A percentile compares a stretch with the other conserved stretches of the same genome.
phyloP scores from a whole-genome alignment of 1,139 yeast species.

The Candida sp. region DNA sequence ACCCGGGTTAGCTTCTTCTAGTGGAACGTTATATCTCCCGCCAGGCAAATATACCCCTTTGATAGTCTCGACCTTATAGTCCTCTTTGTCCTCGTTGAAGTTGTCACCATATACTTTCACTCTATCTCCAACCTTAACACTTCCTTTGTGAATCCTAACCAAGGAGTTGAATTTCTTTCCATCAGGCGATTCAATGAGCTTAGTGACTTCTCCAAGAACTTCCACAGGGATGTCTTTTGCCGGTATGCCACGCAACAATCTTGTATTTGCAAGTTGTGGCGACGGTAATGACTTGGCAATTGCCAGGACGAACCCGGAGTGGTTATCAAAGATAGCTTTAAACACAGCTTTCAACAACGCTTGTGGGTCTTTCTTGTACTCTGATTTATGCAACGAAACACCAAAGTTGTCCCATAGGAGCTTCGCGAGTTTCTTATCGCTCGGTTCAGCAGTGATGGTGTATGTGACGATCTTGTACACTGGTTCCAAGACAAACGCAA shows the following conservation, averaged over 20 bases:
- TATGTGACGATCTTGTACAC: constrained; percentile 75
- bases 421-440: constrained; percentile 35
- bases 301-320: constrained; percentile 59
- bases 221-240: neutral
- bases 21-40: constrained; percentile 69
- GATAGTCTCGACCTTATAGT: constrained; percentile 49
- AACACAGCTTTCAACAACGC: constrained; percentile 61
- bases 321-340: constrained; percentile 54
- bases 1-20: constrained; percentile 64
- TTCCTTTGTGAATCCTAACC: constrained; percentile 68
- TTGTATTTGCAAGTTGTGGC: constrained; percentile 31
- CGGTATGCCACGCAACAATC: constrained; percentile 1
- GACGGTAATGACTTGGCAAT: constrained; percentile 39
- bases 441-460: constrained; percentile 58
- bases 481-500: constrained; percentile 75
- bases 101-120: constrained; percentile 65
- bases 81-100: constrained; percentile 55
- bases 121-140: constrained; percentile 47
- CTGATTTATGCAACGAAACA: constrained; percentile 40
- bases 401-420: constrained; percentile 53
- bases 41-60: constrained; percentile 63
- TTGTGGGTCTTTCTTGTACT: constrained; percentile 57
- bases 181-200: constrained; percentile 58
- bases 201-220: constrained; percentile 60
- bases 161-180: constrained; percentile 54